Base-by-base conservation (phyloP, 1,284 basidiomycete genomes). In the Cerioporus squamosus region DNA sequence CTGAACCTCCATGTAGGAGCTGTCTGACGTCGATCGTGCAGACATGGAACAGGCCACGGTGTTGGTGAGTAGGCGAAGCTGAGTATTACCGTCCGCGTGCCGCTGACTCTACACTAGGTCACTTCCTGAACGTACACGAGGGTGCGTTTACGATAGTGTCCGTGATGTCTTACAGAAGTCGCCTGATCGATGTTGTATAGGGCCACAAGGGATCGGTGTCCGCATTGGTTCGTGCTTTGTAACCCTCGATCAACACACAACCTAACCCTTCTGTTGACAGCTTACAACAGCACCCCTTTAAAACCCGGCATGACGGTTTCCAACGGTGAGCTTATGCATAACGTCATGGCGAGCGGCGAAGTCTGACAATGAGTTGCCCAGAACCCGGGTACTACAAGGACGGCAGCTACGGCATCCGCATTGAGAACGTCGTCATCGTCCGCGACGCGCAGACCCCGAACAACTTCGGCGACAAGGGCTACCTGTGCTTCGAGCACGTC, bases 301-400 rank as follows among this genome's bases (percentile, higher is more conserved):
- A 90, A 91, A 70, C 78, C 85, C 6, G 94, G 94, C 8, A 95
- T 95, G 90, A 93, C 93, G 0, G 80, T 97, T 36, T 94, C 93
- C 0, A 97, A 97, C 70, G 93, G 85, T 84, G 51, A 24, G 73
- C n/a, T n/a, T n/a, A n/a, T 43, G 8, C 31, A 20, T 10, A 48
- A 12, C 46, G 10, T 3, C 7, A 42, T 4, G 33, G 3, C 33
- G 39, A 5, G 49, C 2, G n/a, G 10, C 31, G 18, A 29, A 50
- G 26, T 29, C 26, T 2, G 26, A 29, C 26, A 2, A 57, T 22
- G n/a, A 38, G 26, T 45, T 8, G 6, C 36, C 10, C 61, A 85
- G 87, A 99, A 69, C 97, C 97, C 0, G 97, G 95, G 2, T 99
- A 94, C 74, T 97, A 98, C 73, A 87, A 87, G 17, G 95, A 98